Evolutionary conservation across 2,329 filamentous ascomycete species (phyloP), one percentile per base, ranked within the genome.

Genomic region (Lasiodiplodia theobromae): DNA sequence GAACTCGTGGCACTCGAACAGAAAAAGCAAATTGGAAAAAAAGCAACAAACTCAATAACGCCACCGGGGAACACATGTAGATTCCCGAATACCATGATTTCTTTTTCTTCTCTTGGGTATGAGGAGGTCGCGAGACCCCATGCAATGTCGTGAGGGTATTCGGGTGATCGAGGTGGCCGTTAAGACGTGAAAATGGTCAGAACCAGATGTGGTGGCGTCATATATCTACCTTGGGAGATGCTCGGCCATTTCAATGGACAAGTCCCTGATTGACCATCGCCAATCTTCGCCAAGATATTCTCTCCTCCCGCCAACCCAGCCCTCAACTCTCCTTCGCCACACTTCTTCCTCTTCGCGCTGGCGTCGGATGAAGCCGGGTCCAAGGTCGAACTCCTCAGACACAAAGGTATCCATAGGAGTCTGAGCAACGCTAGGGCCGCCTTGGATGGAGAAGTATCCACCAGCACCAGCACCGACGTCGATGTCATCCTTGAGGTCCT

Each of bases 311-410:
- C 73, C 73, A 71, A 95, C 88, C 96, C 96, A 99, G 75, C 88
- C 90, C 77, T 92, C 91, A 73, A 95, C 95, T 81, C 94, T 95
- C 78, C 90, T 90, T 73, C 91, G 87, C 96, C 96, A 99, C 70
- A 92, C 87, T 58, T 93, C 91, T 81, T 99, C 96, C 81, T 99
- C 96, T 75, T 95, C 93, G 69, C 92, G 87, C 77, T 98, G 95
- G 71, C 94, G 86, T 74, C 91, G 87, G 71, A 98, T 90, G 77
- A 98, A 99, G 78, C 96, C 93, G 3, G 95, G 96, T 0, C 96
- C 96, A 68, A 99, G 93, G 77, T 99, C 96, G 75, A 99, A 99
- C 78, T 99, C 96, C 80, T 99, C 96, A 65, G 93, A 93, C 14
- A 97, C 92, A 80, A 79, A 78, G n/a, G 28, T 68, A 16, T 52